A percentile compares a stretch with the other conserved stretches of the same genome.
These are phyloP conservation scores for Aureobasidium musti DNA, from an alignment of 2,329 filamentous ascomycete genomes.

Conservation along the genomic window DNA sequence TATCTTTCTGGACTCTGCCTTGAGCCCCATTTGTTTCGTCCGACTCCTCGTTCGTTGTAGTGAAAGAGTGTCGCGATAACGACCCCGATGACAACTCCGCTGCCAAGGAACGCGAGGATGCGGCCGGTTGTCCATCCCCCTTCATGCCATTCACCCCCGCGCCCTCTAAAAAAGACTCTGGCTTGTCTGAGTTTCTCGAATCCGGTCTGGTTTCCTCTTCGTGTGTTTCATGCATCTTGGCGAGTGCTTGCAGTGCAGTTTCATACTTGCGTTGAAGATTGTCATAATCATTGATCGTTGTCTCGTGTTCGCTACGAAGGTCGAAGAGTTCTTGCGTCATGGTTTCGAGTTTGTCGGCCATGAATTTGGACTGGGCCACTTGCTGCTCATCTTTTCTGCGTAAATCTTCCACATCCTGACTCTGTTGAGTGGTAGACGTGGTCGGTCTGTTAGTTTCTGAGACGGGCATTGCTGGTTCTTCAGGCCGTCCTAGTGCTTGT, in stretches of 20 bases:
- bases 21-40: conserved; percentile 62
- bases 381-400: conserved; percentile 8
- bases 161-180: conserved; percentile 83
- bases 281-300: conserved; percentile 77
- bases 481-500: neutral
- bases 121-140: conserved; percentile 63
- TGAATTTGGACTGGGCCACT: conserved; percentile 71
- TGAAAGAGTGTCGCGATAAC: conserved; percentile 56
- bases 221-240: conserved; percentile 75
- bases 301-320: conserved; percentile 86
- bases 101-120: conserved; percentile 87
- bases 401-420: neutral
- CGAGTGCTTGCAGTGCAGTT: conserved; percentile 76
- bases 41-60: conserved; percentile 37
- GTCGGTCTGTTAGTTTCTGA: neutral
- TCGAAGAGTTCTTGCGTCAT: conserved; percentile 91
- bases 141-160: conserved; percentile 69
- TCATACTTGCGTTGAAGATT: conserved; percentile 86
- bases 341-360: conserved; percentile 88
- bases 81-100: conserved; percentile 89
- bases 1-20: conserved; percentile 49
- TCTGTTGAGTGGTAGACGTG: neutral
- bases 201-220: conserved; percentile 64
- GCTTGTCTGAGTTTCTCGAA: conserved; percentile 53
- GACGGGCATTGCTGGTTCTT: neutral